Evolutionary conservation across 176 grass and related monocot genomes (phyloP), one percentile per base, ranked within the genome.

Genomic region (Aegilops umbellulata): DNA sequence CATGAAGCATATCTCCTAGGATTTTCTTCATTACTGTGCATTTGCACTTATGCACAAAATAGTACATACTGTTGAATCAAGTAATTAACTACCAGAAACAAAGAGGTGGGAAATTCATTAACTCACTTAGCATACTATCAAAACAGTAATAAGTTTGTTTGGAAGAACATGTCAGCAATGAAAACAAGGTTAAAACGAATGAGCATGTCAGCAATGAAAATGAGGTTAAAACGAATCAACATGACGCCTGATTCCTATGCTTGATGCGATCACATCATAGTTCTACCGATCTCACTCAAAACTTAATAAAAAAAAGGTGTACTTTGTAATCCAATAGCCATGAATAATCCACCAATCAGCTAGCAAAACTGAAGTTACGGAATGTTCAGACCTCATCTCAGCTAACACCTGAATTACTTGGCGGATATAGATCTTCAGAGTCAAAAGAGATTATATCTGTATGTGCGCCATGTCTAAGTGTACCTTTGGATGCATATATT

Each of bases 381-480:
- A 86, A 78, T 82, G 23, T 73, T 57, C 32, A 61, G 49, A 79
- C 62, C 63, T 69, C 42, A 98, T 93, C 95, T 94, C 67, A 98
- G 73, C 42, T 95, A 74, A 98, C 81, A 88, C 95, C 93, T 70
- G 90, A 83, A 88, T 78, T 98, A 75, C 95, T 94, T 87, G 92
- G 88, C 82, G 86, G 93, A 77, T 89, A 86, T 67, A 94, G 32
- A 90, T 91, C 95, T 32, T 94, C 91, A 36, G 87, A 92, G 88
- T 98, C 93, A 80, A 90, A 93, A 51, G 95, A 98, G 78, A 98
- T 94, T 36, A 94, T 87, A 88, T 95, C 95, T 60, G 90, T 89
- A 83, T 92, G 90, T 26, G 83, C 86, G 60, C 89, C 89, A 51
- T 86, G 38, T 90, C 95, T 95, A 44, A 44, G 42, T 44, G 11